These are phyloP conservation scores for Sclerotinia trifoliorum DNA, from an alignment of 2,329 filamentous ascomycete genomes.

Conservation along the genomic window DNA sequence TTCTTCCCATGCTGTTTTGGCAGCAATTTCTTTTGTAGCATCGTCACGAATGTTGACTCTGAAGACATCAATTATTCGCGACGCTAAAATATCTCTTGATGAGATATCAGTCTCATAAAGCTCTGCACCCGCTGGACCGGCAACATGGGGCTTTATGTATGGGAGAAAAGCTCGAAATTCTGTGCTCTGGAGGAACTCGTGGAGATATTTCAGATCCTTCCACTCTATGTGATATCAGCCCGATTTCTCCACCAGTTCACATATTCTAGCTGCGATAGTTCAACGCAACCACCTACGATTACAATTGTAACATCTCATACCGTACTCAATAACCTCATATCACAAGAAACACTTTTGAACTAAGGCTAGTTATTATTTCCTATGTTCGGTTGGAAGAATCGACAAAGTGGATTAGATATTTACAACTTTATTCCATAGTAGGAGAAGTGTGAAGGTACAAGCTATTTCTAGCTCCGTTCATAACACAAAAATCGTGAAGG, in stretches of 20 bases:
- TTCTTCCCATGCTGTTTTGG: background rate
- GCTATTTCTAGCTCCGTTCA: background rate
- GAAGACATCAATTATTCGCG: constrained; percentile 7
- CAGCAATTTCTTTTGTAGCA: background rate
- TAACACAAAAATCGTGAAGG: background rate
- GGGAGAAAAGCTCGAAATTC: background rate
- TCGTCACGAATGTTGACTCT: constrained; percentile 3
- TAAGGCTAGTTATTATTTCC: too few relatives aligned
- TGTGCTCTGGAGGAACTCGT: background rate
- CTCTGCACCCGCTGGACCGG: background rate
- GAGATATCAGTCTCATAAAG: constrained; percentile 7
- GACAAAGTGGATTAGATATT: too few relatives aligned
- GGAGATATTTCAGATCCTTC: background rate
- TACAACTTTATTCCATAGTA: too few relatives aligned
- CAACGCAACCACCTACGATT: background rate
- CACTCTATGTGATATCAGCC: constrained; percentile 6
- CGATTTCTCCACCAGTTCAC: too few relatives aligned
- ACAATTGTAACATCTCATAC: background rate
- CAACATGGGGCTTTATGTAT: background rate
- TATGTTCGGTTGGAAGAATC: too few relatives aligned
- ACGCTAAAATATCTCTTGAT: constrained; percentile 8
- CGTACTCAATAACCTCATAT: too few relatives aligned
- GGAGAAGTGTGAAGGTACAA: background rate
- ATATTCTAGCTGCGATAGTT: background rate
- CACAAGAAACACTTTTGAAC: too few relatives aligned